Evolutionary conservation across 1,139 yeast genomes (phyloP).

Genomic region (Hanseniaspora sp.): DNA sequence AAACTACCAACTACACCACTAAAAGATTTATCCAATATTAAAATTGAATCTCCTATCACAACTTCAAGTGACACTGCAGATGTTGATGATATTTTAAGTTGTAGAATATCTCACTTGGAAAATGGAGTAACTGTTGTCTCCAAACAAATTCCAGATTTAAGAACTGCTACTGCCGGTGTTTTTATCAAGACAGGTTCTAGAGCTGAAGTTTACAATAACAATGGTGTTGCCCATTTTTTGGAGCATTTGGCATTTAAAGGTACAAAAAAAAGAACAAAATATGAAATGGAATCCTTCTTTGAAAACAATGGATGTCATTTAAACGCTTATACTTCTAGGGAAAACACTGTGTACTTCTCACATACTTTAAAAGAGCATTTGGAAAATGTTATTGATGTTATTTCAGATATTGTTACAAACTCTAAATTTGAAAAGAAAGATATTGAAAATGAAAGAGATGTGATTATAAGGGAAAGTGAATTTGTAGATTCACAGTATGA

Average conservation of each 20-base stretch:
- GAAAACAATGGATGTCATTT: constrained; percentile 95
- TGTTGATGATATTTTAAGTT: constrained; percentile 5
- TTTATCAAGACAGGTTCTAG: constrained; percentile 93
- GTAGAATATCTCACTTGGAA: constrained; percentile 46
- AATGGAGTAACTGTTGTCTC: constrained; percentile 94
- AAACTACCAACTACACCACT: background rate
- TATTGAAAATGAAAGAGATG: constrained; percentile 91
- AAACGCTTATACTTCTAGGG: constrained; percentile 94
- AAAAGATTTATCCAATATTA: constrained; percentile 1
- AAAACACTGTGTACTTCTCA: constrained; percentile 93
- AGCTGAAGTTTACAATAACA: constrained; percentile 72
- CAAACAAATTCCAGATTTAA: constrained; percentile 74
- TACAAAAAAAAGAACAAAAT: constrained; percentile 70
- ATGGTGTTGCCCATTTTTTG: constrained; percentile 94
- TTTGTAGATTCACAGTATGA: constrained; percentile 97
- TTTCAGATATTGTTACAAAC: constrained; percentile 79
- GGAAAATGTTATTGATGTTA: constrained; percentile 73
- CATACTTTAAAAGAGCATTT: constrained; percentile 73
- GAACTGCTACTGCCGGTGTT: constrained; percentile 94
- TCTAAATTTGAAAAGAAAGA: constrained; percentile 75
- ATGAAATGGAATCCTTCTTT: constrained; percentile 77
- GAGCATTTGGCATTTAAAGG: constrained; percentile 97
- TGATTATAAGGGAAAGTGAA: constrained; percentile 88
- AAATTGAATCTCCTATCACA: constrained; percentile 9
- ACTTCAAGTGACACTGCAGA: background rate